Conservation (phyloP, 139 green algal species). For the Coccomyxa sp. region DNA sequence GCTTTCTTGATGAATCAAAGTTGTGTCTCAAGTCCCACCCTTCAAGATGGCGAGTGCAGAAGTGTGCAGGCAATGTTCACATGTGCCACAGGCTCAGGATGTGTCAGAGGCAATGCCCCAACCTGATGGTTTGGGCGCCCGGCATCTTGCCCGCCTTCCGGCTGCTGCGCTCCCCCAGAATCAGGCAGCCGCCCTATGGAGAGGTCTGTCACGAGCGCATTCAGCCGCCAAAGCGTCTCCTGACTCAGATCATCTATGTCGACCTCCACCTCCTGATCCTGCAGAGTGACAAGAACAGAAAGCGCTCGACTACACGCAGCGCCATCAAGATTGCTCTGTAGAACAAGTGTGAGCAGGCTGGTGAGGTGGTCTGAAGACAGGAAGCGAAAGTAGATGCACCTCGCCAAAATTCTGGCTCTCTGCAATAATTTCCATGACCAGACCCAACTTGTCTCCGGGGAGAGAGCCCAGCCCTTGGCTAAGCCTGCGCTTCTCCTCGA, state of each 20-base stretch:
- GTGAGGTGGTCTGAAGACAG: background rate
- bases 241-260: slow-evolving; percentile 52
- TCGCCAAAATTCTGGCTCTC: slow-evolving; percentile 16
- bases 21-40: too few relatives aligned
- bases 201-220: slow-evolving; percentile 35
- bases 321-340: background rate
- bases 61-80: too few relatives aligned
- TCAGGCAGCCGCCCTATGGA: background rate
- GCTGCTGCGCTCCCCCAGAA: background rate
- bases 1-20: too few relatives aligned
- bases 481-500: slow-evolving; percentile 62
- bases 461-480: slow-evolving; percentile 30
- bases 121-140: too few relatives aligned
- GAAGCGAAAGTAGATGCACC: background rate
- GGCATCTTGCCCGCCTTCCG: too few relatives aligned
- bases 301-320: background rate
- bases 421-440: slow-evolving; percentile 54
- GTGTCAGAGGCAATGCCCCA: too few relatives aligned
- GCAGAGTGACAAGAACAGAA: background rate
- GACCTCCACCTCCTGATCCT: slow-evolving; percentile 38
- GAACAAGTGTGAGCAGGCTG: background rate
- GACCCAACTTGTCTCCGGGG: slow-evolving; percentile 35
- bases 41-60: too few relatives aligned
- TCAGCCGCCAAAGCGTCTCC: slow-evolving; percentile 54
- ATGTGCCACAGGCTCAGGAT: too few relatives aligned